Conservation (phyloP, 2,329 filamentous ascomycete genomes). For the Talaromyces pinophilus region DNA sequence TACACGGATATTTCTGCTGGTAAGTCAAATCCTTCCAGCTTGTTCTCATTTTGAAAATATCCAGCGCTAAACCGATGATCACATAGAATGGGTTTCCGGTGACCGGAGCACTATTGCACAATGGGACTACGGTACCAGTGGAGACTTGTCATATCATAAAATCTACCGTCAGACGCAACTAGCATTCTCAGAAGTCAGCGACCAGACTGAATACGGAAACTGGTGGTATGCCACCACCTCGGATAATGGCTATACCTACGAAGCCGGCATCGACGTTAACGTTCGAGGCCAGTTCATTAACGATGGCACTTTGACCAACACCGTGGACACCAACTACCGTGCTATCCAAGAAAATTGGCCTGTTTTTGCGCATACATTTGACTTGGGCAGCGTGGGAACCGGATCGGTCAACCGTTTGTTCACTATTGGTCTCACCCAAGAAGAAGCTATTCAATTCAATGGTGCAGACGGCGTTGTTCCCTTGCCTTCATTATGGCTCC, state of each 20-base stretch:
- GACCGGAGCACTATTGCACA: slow-evolving; percentile 57
- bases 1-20: slow-evolving; percentile 73
- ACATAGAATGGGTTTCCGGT: slow-evolving; percentile 69
- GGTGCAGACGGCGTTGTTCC: slow-evolving; percentile 42
- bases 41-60: slow-evolving; percentile 30
- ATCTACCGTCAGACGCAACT: slow-evolving; percentile 51
- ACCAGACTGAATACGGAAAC: slow-evolving; percentile 56
- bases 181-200: slow-evolving; percentile 49
- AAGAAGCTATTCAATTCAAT: slow-evolving; percentile 53
- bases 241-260: slow-evolving; percentile 44
- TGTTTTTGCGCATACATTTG: slow-evolving; percentile 55
- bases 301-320: slow-evolving; percentile 48
- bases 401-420: slow-evolving; percentile 47
- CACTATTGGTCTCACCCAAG: slow-evolving; percentile 53
- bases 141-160: slow-evolving; percentile 64
- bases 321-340: slow-evolving; percentile 53
- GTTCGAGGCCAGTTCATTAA: slow-evolving; percentile 52
- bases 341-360: slow-evolving; percentile 53
- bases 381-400: slow-evolving; percentile 50
- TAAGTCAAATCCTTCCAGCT: slow-evolving; percentile 31
- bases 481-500: slow-evolving; percentile 53
- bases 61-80: not conserved
- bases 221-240: slow-evolving; percentile 56
- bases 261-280: slow-evolving; percentile 49
- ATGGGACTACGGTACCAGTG: slow-evolving; percentile 61